Conservation (phyloP, 495 filamentous ascomycete species). For the Penicillium atrosanguineum region DNA sequence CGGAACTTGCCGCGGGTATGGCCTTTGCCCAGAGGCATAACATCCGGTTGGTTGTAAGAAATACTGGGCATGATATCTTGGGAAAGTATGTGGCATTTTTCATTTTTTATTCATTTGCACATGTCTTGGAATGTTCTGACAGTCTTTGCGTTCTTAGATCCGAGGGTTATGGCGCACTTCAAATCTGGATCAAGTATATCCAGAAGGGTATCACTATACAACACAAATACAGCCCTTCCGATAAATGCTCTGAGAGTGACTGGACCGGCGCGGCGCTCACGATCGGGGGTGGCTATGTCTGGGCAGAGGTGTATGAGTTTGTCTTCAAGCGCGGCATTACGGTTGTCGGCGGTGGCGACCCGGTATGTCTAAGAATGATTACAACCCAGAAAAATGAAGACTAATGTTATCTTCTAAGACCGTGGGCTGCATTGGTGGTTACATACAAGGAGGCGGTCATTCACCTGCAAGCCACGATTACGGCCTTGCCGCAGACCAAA, state of each 20-base stretch:
- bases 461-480: conserved; percentile 23
- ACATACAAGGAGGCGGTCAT: conserved; percentile 38
- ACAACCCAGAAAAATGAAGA: background rate
- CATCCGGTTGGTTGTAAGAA: conserved; percentile 57
- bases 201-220: conserved; percentile 28
- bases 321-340: conserved; percentile 24
- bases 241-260: conserved; percentile 7
- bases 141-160: conserved; percentile 18
- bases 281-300: conserved; percentile 37
- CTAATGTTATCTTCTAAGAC: conserved; percentile 20
- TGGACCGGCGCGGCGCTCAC: conserved; percentile 35
- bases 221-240: conserved; percentile 17
- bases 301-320: conserved; percentile 31
- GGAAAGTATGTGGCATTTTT: conserved; percentile 42
- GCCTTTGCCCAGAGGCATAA: conserved; percentile 51
- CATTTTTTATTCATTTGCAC: too few species aligned
- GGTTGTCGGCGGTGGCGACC: conserved; percentile 38
- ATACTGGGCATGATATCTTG: conserved; percentile 53
- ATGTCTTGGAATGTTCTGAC: conserved; percentile 19
- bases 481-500: conserved; percentile 39
- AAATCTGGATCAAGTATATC: conserved; percentile 39
- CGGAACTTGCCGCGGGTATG: conserved; percentile 30
- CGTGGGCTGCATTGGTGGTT: conserved; percentile 38
- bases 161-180: conserved; percentile 33
- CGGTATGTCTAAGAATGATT: conserved; percentile 15